These are phyloP conservation scores for Santalum album DNA, from an alignment of 164 flowering plant species.

Conservation along the genomic window DNA sequence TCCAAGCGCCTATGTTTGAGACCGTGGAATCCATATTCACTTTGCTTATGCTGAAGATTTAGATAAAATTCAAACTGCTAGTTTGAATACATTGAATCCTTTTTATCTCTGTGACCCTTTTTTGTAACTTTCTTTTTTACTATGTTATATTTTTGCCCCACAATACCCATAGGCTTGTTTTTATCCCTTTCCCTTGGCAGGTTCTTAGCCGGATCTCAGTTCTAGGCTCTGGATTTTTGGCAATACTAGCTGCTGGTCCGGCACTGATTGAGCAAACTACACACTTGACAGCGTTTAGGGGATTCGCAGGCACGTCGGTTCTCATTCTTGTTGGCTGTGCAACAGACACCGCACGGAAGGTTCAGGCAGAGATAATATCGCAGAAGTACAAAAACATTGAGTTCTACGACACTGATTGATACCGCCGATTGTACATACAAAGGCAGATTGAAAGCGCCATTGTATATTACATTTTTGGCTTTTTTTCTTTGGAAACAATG, in stretches of 20 bases:
- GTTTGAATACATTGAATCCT: too few relatives aligned
- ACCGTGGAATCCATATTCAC: too few relatives aligned
- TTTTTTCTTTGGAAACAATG: too few relatives aligned
- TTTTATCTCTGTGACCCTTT: too few relatives aligned
- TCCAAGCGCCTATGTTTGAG: too few relatives aligned
- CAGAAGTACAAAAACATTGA: slow-evolving; percentile 97
- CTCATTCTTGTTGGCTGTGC: slow-evolving; percentile 99
- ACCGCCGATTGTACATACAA: slow-evolving; percentile 10
- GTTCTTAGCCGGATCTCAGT: slow-evolving; percentile 97
- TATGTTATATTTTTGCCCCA: too few relatives aligned
- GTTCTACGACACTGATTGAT: slow-evolving; percentile 57
- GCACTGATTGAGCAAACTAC: slow-evolving; percentile 81
- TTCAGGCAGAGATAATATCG: slow-evolving; percentile 95
- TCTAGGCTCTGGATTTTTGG: slow-evolving; percentile 87
- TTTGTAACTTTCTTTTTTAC: too few relatives aligned
- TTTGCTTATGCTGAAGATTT: too few relatives aligned
- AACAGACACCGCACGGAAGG: slow-evolving; percentile 96
- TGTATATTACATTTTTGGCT: neutral
- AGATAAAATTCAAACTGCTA: too few relatives aligned
- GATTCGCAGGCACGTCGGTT: slow-evolving; percentile 97
- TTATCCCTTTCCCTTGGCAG: too few relatives aligned
- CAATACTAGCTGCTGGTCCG: slow-evolving; percentile 92
- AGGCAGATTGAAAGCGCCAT: neutral
- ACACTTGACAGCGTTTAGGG: slow-evolving; percentile 90
- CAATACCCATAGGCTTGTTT: too few relatives aligned